phyloP scores from a whole-genome alignment of 169 alveolate species.

The Theileria sp. region DNA sequence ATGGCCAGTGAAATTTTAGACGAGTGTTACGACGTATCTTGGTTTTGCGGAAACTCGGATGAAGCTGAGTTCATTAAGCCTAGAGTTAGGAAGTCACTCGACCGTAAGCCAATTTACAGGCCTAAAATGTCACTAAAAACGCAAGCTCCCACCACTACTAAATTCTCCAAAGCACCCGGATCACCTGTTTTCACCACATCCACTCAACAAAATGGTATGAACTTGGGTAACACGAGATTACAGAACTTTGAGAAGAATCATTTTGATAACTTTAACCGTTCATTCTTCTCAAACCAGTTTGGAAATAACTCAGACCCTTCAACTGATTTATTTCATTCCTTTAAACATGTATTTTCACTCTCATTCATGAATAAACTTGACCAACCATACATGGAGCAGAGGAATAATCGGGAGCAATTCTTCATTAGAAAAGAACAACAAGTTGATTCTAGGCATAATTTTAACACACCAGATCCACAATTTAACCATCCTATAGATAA shows the following conservation, averaged over 20 bases:
- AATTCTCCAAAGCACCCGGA: slow-evolving; percentile 31
- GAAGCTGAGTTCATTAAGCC: slow-evolving; percentile 50
- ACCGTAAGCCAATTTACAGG: slow-evolving; percentile 52
- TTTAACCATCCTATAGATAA: background rate
- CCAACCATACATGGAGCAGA: background rate
- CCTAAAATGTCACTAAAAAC: slow-evolving; percentile 45
- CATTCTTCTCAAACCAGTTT: slow-evolving; percentile 52
- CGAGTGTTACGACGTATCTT: slow-evolving; percentile 61
- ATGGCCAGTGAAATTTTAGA: slow-evolving; percentile 54
- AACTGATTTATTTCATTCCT: slow-evolving; percentile 38
- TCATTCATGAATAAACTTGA: slow-evolving; percentile 7
- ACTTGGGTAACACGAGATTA: background rate
- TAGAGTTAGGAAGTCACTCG: slow-evolving; percentile 40
- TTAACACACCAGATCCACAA: background rate
- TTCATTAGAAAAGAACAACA: background rate
- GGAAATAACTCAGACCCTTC: slow-evolving; percentile 62
- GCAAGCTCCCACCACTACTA: background rate
- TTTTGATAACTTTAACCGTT: slow-evolving; percentile 13
- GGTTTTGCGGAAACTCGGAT: slow-evolving; percentile 39
- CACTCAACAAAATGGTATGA: background rate
- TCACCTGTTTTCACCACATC: slow-evolving; percentile 12
- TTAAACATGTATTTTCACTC: slow-evolving; percentile 44
- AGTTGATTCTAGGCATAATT: background rate
- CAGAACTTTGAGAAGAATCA: background rate
- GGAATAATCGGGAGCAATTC: background rate